phyloP scores from a whole-genome alignment of 2,329 filamentous ascomycete species.

The Phyllosticta citrichinensis region DNA sequence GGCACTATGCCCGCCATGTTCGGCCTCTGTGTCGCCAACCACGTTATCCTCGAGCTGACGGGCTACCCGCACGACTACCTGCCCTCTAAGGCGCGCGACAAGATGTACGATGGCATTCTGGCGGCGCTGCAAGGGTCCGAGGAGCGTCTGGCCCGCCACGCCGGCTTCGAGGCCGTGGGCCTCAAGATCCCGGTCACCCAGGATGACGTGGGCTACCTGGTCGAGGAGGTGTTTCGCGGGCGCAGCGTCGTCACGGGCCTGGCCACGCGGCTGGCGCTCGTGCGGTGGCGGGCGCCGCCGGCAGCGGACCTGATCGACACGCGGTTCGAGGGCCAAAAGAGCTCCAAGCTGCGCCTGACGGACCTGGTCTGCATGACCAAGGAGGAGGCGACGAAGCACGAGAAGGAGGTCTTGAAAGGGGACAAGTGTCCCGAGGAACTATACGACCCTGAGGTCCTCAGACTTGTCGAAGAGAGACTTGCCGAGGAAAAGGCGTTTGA shows the following conservation, averaged over 20 bases:
- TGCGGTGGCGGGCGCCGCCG: slow-evolving; percentile 63
- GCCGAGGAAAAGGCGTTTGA: slow-evolving; percentile 53
- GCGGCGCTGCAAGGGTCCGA: slow-evolving; percentile 66
- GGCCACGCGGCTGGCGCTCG: slow-evolving; percentile 66
- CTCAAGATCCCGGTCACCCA: slow-evolving; percentile 69
- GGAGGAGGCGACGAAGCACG: slow-evolving; percentile 73
- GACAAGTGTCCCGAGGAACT: slow-evolving; percentile 58
- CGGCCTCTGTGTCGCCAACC: slow-evolving; percentile 82
- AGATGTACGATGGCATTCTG: slow-evolving; percentile 82
- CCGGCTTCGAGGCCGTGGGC: slow-evolving; percentile 49
- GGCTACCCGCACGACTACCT: slow-evolving; percentile 83
- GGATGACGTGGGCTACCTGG: slow-evolving; percentile 75
- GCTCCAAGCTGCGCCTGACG: slow-evolving; percentile 54
- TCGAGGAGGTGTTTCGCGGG: slow-evolving; percentile 81
- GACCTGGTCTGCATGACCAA: slow-evolving; percentile 89
- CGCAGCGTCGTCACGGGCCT: slow-evolving; percentile 76
- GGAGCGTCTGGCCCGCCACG: slow-evolving; percentile 57
- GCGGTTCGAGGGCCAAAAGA: slow-evolving; percentile 64
- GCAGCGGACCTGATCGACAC: slow-evolving; percentile 48
- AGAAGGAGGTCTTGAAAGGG: slow-evolving; percentile 66
- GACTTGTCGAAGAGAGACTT: slow-evolving; percentile 55
- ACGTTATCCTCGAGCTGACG: slow-evolving; percentile 71
- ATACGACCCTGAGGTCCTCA: slow-evolving; percentile 60
- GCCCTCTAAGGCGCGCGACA: slow-evolving; percentile 71
- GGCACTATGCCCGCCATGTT: slow-evolving; percentile 98